Conservation (phyloP, 2,329 filamentous ascomycete genomes). For the Gaeumannomyces sp. region DNA sequence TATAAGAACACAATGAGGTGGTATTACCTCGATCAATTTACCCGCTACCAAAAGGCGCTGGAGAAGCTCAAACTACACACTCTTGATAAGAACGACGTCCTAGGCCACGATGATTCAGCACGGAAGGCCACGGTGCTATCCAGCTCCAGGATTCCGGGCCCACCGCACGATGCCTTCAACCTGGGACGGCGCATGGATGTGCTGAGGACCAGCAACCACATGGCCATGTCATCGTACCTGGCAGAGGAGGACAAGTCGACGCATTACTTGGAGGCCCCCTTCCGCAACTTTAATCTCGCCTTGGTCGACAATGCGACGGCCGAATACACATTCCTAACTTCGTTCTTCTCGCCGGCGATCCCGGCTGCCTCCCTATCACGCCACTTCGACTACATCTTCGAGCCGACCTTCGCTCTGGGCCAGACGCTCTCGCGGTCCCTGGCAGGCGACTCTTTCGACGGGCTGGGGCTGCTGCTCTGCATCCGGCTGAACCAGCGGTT, state of each 20-base stretch:
- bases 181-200: slow-evolving; percentile 81
- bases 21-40: slow-evolving; percentile 93
- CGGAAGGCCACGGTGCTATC: slow-evolving; percentile 57
- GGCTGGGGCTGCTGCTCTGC: slow-evolving; percentile 80
- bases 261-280: slow-evolving; percentile 85
- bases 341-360: slow-evolving; percentile 77
- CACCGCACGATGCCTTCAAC: slow-evolving; percentile 80
- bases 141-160: slow-evolving; percentile 42
- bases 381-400: slow-evolving; percentile 83
- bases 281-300: slow-evolving; percentile 91
- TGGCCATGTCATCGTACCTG: slow-evolving; percentile 78
- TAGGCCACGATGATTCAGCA: slow-evolving; percentile 70
- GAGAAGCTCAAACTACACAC: slow-evolving; percentile 78
- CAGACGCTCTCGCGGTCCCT: slow-evolving; percentile 70
- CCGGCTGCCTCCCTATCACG: slow-evolving; percentile 72
- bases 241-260: slow-evolving; percentile 82
- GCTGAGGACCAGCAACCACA: slow-evolving; percentile 64
- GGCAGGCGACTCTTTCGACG: slow-evolving; percentile 71
- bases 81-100: slow-evolving; percentile 75
- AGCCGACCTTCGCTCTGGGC: slow-evolving; percentile 81
- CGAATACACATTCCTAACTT: slow-evolving; percentile 88
- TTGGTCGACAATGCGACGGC: slow-evolving; percentile 89
- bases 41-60: slow-evolving; percentile 76
- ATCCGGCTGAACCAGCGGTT: slow-evolving; percentile 90
- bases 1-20: slow-evolving; percentile 99